Conservation (phyloP, 305 asterid species). For the Fraxinus albicans region DNA sequence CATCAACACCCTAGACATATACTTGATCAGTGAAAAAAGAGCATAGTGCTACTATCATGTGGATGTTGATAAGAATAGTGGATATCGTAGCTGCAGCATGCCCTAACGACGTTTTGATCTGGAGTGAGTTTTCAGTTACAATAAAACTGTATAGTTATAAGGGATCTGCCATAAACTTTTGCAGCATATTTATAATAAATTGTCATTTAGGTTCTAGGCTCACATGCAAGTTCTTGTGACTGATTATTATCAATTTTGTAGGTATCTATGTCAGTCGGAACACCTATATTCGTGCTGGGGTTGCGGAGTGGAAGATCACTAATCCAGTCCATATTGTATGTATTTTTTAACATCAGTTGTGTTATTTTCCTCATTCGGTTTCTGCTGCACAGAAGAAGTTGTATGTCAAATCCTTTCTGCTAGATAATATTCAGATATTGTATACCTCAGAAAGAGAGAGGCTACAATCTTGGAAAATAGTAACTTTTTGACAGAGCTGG, state of each 20-base stretch:
- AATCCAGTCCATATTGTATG: slow-evolving; percentile 95
- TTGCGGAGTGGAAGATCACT: slow-evolving; percentile 85
- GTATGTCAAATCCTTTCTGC: neutral
- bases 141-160: neutral
- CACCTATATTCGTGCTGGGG: slow-evolving; percentile 91
- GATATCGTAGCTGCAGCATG: neutral
- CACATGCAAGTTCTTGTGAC: neutral
- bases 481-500: neutral
- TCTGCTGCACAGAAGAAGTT: neutral
- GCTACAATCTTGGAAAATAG: neutral
- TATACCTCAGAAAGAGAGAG: neutral
- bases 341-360: slow-evolving; percentile 18
- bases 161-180: neutral
- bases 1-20: neutral
- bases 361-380: slow-evolving; percentile 1
- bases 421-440: neutral
- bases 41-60: neutral
- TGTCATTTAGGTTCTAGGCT: neutral
- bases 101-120: neutral
- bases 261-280: slow-evolving; percentile 94
- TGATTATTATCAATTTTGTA: slow-evolving; percentile 26
- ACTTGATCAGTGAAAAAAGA: neutral
- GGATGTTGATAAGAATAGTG: neutral
- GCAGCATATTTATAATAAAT: neutral
- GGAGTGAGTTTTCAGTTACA: neutral